Evolutionary conservation across 768 basidiomycete species (phyloP), one percentile per base, ranked within the genome.

Genomic region (Boletus insuetus): DNA sequence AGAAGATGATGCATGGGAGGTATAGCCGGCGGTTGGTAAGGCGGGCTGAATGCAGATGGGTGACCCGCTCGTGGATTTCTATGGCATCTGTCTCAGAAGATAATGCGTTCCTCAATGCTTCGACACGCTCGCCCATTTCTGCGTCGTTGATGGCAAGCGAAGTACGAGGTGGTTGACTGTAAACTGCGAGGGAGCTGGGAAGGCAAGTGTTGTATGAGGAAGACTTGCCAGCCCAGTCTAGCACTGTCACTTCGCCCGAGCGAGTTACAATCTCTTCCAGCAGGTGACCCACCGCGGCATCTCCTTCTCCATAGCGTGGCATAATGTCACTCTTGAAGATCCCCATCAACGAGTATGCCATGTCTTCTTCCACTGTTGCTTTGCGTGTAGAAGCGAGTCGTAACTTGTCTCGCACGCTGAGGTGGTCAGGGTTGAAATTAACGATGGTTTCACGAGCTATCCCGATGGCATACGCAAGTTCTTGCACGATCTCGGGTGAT

Each of bases 121-220:
- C 42, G 13, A 45, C 35, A 4, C 47, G 41, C 5, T 4, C 20
- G 3, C 48, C 41, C 53, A 54, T 43, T n/a, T 49, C 47, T 4
- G n/a, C 2, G 17, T 19, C 20, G 5, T 42, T 40, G 5, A 32
- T 26, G 16, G 26, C 11, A 12, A 34, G 7, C 1, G 24, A 35
- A 29, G 11, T 12, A 1, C 11, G 17, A 3, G 46, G 39, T 2
- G 20, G 8, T 17, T 38, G 32, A 4, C 16, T 32, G 13, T 54
- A 59, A 6, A 54, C 39, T 6, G 35, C 20, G 26, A 59, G 39
- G 20, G 58, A 32, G 8, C 16, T 24, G 1, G 58, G 57, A 22
- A 59, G 48, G n/a, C 58, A 59, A 19, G 51, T 59, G 17, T 59
- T 59, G 26, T 59, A 59, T 11, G 19, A n/a, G 2, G 51, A 59